Evolutionary conservation across 2,329 filamentous ascomycete species (phyloP), one percentile per base, ranked within the genome.

Genomic region (Podosphaera aphanis): DNA sequence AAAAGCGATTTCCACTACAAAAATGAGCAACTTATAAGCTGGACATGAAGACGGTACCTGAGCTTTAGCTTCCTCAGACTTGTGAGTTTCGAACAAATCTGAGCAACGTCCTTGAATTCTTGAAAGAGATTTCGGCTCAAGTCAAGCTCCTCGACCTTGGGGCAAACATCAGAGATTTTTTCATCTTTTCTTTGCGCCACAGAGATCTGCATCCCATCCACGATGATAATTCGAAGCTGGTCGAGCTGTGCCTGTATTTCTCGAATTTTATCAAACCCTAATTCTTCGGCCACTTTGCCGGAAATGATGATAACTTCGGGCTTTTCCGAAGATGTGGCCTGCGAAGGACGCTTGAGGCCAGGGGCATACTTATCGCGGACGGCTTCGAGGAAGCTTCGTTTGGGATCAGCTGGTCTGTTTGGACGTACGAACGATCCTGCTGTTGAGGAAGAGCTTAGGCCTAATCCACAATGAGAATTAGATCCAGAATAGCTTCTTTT

Each of bases 221-320:
- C 67, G 35, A 95, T 74, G 43, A 92, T 77, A 46, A 86, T 77
- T 52, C 71, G 78, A 49, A 95, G 69, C 55, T 90, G 82, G 46
- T 78, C 67, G 27, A 95, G 66, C 57, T 79, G 68, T 53, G 85
- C 79, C 56, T 92, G 77, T 61, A 86, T 75, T 52, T 71, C 71
- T 38, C 80, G 74, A 52, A 94, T 83, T 66, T 94, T 94, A 53
- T 93, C 85, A 54, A 95, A 95, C 25, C 90, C 90, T 29, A 95
- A 74, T 63, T 95, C 88, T 63, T 95, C 81, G 4, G 83, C 88
- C 16, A 86, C 72, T 62, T 95, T 95, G 33, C 55, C 82, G 63
- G 67, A 93, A 69, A 68, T 79, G 46, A 68, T 64, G 50, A 93
- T 79, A 43, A 73, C 67, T 43, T 68, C 66, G 6, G 63, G 59